phyloP scores from a whole-genome alignment of 257 asterid species.

The Nyctanthes arbortristis region DNA sequence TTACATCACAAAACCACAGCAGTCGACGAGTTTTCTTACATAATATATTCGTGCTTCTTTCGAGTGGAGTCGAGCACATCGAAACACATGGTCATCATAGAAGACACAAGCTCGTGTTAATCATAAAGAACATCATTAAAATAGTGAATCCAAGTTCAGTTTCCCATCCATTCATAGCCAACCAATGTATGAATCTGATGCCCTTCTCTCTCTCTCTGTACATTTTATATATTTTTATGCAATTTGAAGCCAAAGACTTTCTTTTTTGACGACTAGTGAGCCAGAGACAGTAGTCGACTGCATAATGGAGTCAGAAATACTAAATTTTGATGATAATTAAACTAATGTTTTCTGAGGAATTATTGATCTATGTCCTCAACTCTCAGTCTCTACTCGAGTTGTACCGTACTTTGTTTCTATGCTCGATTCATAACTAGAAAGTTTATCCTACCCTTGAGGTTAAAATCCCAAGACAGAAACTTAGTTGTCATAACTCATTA shows the following conservation, averaged over 20 bases:
- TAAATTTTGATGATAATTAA: too few species aligned
- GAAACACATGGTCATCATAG: neutral
- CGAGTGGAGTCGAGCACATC: too few species aligned
- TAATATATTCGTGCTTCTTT: too few species aligned
- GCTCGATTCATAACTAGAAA: too few species aligned
- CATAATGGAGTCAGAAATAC: constrained; percentile 32
- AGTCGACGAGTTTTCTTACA: too few species aligned
- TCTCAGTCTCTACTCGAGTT: too few species aligned
- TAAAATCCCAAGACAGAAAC: neutral
- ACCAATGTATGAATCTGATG: constrained; percentile 16
- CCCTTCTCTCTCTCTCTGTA: neutral
- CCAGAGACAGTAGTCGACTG: constrained; percentile 27
- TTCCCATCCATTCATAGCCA: constrained; percentile 10
- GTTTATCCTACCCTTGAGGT: neutral
- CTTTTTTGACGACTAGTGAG: constrained; percentile 31
- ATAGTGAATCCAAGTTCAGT: constrained; percentile 11
- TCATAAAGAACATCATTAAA: neutral
- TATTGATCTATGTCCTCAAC: too few species aligned
- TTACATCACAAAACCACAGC: too few species aligned
- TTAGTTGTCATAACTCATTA: constrained; percentile 12
- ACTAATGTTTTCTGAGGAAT: too few species aligned
- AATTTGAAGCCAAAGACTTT: neutral
- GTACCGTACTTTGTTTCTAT: constrained; percentile 26
- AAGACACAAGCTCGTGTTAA: constrained; percentile 14
- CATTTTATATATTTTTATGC: neutral